phyloP scores from a whole-genome alignment of 306 rosid genomes.

The Begonia masoniana region DNA sequence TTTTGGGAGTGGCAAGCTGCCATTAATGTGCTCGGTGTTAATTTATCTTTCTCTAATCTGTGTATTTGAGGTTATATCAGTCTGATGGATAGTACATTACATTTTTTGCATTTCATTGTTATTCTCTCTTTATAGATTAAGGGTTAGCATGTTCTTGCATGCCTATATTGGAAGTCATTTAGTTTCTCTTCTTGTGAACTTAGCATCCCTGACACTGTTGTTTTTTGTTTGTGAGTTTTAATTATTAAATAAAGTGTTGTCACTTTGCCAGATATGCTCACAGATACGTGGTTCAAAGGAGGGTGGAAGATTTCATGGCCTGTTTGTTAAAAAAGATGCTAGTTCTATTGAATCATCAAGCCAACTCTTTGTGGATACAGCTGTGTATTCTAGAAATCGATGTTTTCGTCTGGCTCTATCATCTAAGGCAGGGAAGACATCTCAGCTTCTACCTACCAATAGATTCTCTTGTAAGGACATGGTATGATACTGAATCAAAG shows the following conservation, averaged over 20 bases:
- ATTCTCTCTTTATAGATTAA: too few relatives aligned
- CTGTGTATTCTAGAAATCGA: slow-evolving; percentile 88
- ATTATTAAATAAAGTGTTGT: slow-evolving; percentile 9
- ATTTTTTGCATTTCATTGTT: too few relatives aligned
- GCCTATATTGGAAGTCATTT: too few relatives aligned
- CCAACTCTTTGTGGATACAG: slow-evolving; percentile 83
- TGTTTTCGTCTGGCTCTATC: slow-evolving; percentile 76
- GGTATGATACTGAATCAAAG: slow-evolving; percentile 29
- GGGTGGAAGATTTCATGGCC: slow-evolving; percentile 31
- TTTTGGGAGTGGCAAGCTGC: too few relatives aligned
- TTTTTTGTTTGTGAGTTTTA: slow-evolving; percentile 2
- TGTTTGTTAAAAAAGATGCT: slow-evolving; percentile 64
- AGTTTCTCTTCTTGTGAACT: too few relatives aligned
- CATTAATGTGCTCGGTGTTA: too few relatives aligned
- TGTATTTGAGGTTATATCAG: too few relatives aligned
- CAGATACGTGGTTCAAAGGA: slow-evolving; percentile 37
- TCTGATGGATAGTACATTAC: too few relatives aligned
- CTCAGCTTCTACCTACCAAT: slow-evolving; percentile 66
- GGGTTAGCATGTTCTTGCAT: too few relatives aligned
- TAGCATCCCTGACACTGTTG: too few relatives aligned
- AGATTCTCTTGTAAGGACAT: slow-evolving; percentile 40
- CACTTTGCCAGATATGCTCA: slow-evolving; percentile 66
- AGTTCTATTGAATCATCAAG: slow-evolving; percentile 26
- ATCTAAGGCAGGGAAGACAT: slow-evolving; percentile 86
- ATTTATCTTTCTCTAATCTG: too few relatives aligned